Evolutionary conservation across 2,329 filamentous ascomycete genomes (phyloP).

Genomic region (Zopfia rhizophila): DNA sequence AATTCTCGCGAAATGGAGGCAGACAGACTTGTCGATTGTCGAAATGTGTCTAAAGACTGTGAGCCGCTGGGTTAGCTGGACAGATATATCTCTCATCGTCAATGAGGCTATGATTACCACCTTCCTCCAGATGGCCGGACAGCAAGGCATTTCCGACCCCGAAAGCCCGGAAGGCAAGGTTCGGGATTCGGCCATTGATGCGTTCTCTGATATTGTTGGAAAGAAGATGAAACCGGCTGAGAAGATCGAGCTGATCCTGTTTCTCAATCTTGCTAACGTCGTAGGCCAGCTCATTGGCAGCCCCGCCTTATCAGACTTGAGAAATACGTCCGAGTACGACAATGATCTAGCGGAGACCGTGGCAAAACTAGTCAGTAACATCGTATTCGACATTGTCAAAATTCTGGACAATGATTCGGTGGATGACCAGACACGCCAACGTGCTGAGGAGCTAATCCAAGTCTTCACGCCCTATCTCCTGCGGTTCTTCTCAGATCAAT

Average conservation of each 20-base stretch:
- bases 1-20: slow-evolving; percentile 80
- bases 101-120: slow-evolving; percentile 82
- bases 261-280: slow-evolving; percentile 87
- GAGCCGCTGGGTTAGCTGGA: slow-evolving; percentile 98
- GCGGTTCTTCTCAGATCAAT: slow-evolving; percentile 96
- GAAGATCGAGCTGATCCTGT: slow-evolving; percentile 93
- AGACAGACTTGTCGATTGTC: slow-evolving; percentile 74
- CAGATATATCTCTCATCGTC: slow-evolving; percentile 92
- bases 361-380: slow-evolving; percentile 93
- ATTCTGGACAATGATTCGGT: slow-evolving; percentile 78
- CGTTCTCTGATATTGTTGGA: slow-evolving; percentile 92
- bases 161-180: slow-evolving; percentile 75
- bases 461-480: slow-evolving; percentile 87
- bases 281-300: slow-evolving; percentile 87
- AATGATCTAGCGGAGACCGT: slow-evolving; percentile 95
- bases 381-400: slow-evolving; percentile 85
- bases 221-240: slow-evolving; percentile 98
- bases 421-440: slow-evolving; percentile 72
- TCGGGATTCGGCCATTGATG: slow-evolving; percentile 90
- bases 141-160: slow-evolving; percentile 67
- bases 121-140: slow-evolving; percentile 88
- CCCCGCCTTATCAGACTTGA: slow-evolving; percentile 79
- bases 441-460: slow-evolving; percentile 83
- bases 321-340: slow-evolving; percentile 88
- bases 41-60: slow-evolving; percentile 93